Evolutionary conservation across 2,329 filamentous ascomycete species (phyloP).

Genomic region (Phaeoacremonium minimum): DNA sequence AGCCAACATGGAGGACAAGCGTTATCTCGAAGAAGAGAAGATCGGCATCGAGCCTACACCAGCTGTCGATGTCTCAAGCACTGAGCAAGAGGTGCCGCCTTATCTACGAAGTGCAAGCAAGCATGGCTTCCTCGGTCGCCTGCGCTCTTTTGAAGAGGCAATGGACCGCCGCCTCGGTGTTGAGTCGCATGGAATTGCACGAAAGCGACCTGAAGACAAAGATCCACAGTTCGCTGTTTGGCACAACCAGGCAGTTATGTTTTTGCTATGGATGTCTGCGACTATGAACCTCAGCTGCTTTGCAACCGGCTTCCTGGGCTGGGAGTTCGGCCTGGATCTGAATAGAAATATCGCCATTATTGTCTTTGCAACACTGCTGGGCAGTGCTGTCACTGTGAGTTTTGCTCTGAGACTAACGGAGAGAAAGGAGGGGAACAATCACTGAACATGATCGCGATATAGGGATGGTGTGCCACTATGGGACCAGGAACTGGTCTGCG

Average conservation of each 20-base stretch:
- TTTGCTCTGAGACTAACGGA: neutral
- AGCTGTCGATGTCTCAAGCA: constrained; percentile 1
- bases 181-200: constrained; percentile 39
- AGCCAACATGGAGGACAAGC: neutral
- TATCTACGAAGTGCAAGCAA: constrained; percentile 9
- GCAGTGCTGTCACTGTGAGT: constrained; percentile 29
- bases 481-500: constrained; percentile 44
- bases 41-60: constrained; percentile 6
- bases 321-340: constrained; percentile 41
- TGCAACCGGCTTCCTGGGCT: constrained; percentile 45
- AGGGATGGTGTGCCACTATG: constrained; percentile 45
- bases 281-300: constrained; percentile 49
- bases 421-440: neutral
- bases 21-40: constrained; percentile 7
- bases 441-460: too few species aligned
- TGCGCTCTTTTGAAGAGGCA: constrained; percentile 35
- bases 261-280: constrained; percentile 45
- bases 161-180: constrained; percentile 43
- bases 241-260: constrained; percentile 42
- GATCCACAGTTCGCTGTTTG: constrained; percentile 27
- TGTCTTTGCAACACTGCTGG: constrained; percentile 40
- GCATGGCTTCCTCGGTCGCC: constrained; percentile 23
- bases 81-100: constrained; percentile 6
- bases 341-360: constrained; percentile 37
- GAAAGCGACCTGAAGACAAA: constrained; percentile 38